Base-by-base conservation (phyloP, 176 grass and related monocot genomes). In the Chloris gayana region DNA sequence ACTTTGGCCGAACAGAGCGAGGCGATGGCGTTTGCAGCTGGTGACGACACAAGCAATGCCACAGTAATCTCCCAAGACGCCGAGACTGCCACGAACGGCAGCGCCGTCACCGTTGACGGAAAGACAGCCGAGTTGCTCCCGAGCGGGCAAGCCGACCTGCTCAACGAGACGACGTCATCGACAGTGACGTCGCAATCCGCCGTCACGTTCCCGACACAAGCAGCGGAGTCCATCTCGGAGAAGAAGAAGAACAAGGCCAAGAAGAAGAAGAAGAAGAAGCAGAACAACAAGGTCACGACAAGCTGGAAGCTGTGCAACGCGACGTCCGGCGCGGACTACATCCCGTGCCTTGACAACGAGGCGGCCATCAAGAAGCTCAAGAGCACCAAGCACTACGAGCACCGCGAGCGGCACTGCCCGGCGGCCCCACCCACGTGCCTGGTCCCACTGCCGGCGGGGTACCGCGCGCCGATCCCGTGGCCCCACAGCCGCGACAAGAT, bases 301-400 rank as follows among this genome's bases (percentile, higher is more conserved):
- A 26, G 0, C 14, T 98, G 95, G 95, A 95, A 91, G 75, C 87
- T 96, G 1, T 99, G 93, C 69, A 91, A 91, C 92, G 35, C 86
- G 29, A 90, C 68, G 74, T 70, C 93, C 17, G 87, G 88, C 37
- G 44, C 89, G 14, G 97, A 99, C 79, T 99, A 96, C 75, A 99
- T 99, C 54, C 97, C 93, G 41, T 99, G 97, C 73, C 87, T 99
- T 14, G 97, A 99, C 89, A 99, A 99, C 69, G 91, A 88, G 77
- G 82, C 54, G 7, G 96, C 88, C 15, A 86, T 95, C 70, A 91
- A 74, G 76, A 91, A 87, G 75, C 90, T 99, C 7, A 75, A 37
- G 25, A 91, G 75, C 7, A 84, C 61, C 44, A 89, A 63, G 37
- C 96, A 95, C 85, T 99, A 95, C 82, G 92, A 99, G 77, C 96